A percentile compares a stretch with the other conserved stretches of the same genome.
Conservation (phyloP, 2,329 filamentous ascomycete species). For the Rhynchosporium secalis region DNA sequence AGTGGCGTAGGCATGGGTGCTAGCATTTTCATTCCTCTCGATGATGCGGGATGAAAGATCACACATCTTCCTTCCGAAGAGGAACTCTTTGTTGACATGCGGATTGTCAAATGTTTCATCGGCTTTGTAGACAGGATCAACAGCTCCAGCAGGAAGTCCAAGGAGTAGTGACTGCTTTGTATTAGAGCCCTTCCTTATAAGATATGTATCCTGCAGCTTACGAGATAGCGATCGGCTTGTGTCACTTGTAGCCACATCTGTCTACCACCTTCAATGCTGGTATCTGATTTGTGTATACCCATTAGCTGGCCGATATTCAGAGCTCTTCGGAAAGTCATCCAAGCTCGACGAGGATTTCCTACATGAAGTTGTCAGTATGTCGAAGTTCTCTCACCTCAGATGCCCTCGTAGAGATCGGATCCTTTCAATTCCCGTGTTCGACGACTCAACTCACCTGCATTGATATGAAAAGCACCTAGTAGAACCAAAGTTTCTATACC, state of each 20-base stretch:
- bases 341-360: constrained; percentile 52
- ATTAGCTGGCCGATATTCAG: constrained; percentile 47
- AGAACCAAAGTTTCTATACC: constrained; percentile 54
- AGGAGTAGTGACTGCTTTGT: constrained; percentile 32
- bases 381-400: background rate
- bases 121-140: constrained; percentile 23
- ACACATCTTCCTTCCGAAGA: constrained; percentile 32
- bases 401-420: background rate
- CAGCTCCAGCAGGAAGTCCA: constrained; percentile 32
- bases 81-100: constrained; percentile 24
- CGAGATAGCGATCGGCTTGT: constrained; percentile 48
- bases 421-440: background rate
- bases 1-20: constrained; percentile 32
- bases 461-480: constrained; percentile 48
- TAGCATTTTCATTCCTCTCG: constrained; percentile 34
- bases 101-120: constrained; percentile 36
- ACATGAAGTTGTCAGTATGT: background rate
- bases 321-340: constrained; percentile 49
- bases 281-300: constrained; percentile 32
- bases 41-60: constrained; percentile 33
- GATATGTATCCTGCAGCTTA: constrained; percentile 7
- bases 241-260: constrained; percentile 49
- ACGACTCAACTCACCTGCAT: constrained; percentile 32
- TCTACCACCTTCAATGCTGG: constrained; percentile 34
- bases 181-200: background rate